Percentiles rank a stretch among this genome's conserved stretches.
phyloP scores from a whole-genome alignment of 768 basidiomycete genomes.

The Tricholoma terreum region DNA sequence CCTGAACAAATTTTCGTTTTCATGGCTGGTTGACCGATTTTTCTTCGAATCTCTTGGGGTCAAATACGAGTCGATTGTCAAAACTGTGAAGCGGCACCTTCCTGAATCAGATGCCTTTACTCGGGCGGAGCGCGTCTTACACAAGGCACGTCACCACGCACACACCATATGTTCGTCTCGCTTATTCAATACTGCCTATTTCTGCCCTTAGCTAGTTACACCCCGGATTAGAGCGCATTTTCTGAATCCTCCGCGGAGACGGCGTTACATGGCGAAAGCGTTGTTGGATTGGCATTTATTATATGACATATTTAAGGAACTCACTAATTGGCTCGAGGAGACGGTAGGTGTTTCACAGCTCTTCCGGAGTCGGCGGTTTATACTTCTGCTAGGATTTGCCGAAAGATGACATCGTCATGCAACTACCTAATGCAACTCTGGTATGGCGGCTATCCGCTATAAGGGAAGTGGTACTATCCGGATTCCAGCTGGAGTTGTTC shows the following conservation, averaged over 20 bases:
- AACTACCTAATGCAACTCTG: constrained; percentile 47
- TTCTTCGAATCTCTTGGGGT: constrained; percentile 61
- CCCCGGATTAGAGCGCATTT: constrained; percentile 60
- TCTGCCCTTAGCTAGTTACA: constrained; percentile 47
- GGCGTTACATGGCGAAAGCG: constrained; percentile 62
- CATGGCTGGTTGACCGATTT: constrained; percentile 61
- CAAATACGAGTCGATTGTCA: constrained; percentile 45
- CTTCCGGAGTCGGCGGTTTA: constrained; percentile 3
- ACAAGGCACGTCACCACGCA: constrained; percentile 33
- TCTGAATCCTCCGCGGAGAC: constrained; percentile 65
- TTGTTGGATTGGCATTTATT: constrained; percentile 64
- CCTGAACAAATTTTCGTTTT: constrained; percentile 45
- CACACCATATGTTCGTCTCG: not conserved
- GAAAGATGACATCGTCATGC: constrained; percentile 31
- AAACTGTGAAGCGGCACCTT: constrained; percentile 33
- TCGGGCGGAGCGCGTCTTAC: constrained; percentile 38
- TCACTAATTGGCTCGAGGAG: constrained; percentile 28
- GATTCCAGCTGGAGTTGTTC: constrained; percentile 76
- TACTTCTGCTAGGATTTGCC: constrained; percentile 26
- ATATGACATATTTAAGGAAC: constrained; percentile 44
- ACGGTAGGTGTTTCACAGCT: constrained; percentile 21
- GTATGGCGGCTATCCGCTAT: constrained; percentile 59
- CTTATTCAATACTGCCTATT: constrained; percentile 4
- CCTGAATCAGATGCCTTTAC: constrained; percentile 34
- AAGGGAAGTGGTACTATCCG: constrained; percentile 69